Conservation (phyloP, 2,329 filamentous ascomycete genomes). For the Emergomyces pasteurianus region DNA sequence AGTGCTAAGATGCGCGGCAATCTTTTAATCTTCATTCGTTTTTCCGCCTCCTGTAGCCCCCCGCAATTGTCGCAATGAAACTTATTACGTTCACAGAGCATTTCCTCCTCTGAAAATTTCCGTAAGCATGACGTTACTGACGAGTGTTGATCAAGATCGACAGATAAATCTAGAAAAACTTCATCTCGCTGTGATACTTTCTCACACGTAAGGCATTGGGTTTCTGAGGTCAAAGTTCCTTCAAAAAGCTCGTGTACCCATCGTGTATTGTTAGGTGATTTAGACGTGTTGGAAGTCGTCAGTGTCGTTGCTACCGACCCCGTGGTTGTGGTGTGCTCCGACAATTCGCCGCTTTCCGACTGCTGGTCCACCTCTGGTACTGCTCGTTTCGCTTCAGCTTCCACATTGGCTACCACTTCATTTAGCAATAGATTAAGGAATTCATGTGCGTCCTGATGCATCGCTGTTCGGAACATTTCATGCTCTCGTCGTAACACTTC, state of each 20-base stretch:
- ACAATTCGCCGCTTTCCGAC: constrained; percentile 31
- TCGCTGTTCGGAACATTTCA: constrained; percentile 91
- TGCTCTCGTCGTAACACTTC: constrained; percentile 91
- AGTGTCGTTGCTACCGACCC: constrained; percentile 25
- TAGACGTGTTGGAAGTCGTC: constrained; percentile 24
- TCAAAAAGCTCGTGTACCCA: constrained; percentile 99
- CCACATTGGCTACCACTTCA: constrained; percentile 86
- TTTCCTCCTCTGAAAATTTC: constrained; percentile 96
- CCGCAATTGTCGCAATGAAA: constrained; percentile 98
- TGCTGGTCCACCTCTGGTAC: constrained; percentile 23
- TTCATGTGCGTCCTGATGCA: constrained; percentile 98
- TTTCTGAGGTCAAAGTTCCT: constrained; percentile 87
- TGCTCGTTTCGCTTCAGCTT: constrained; percentile 57
- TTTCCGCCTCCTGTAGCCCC: constrained; percentile 92
- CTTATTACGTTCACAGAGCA: constrained; percentile 97
- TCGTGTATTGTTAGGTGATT: constrained; percentile 55
- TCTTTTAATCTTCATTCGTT: constrained; percentile 97
- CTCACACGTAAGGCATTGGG: constrained; percentile 90
- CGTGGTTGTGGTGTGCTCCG: constrained; percentile 41
- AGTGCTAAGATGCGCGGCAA: constrained; percentile 83
- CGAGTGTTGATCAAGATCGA: constrained; percentile 87
- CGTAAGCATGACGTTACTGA: constrained; percentile 91
- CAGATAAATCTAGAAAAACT: constrained; percentile 88
- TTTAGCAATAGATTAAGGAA: constrained; percentile 94
- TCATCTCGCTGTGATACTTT: constrained; percentile 91